These are phyloP conservation scores for Alternaria ethzedia DNA, from an alignment of 2,329 filamentous ascomycete genomes.

Conservation along the genomic window DNA sequence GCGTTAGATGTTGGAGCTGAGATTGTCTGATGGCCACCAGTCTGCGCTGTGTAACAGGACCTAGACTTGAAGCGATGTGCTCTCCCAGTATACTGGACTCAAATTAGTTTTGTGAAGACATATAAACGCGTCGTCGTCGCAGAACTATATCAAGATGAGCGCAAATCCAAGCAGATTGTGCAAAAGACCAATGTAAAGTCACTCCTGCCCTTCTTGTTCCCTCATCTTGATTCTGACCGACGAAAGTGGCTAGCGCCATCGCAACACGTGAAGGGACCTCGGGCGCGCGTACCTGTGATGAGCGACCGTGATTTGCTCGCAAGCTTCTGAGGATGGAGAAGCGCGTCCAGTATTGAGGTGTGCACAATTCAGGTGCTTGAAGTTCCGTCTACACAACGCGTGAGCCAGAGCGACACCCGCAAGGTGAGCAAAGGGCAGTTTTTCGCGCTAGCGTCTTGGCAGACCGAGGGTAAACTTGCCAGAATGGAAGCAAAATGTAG, in stretches of 20 bases:
- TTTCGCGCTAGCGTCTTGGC: conserved; percentile 34
- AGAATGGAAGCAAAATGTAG: background rate
- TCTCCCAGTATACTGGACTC: background rate
- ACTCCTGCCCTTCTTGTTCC: background rate
- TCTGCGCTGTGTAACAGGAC: background rate
- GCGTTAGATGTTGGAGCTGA: background rate
- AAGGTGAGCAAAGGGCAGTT: conserved; percentile 21
- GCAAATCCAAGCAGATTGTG: background rate
- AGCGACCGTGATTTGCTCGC: background rate
- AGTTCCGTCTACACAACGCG: conserved; percentile 2
- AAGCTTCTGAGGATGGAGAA: background rate
- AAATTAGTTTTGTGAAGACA: background rate
- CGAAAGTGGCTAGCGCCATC: background rate
- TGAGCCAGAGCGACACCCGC: background rate
- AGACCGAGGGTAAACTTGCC: conserved; percentile 7
- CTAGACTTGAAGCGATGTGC: background rate
- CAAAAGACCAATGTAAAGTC: background rate
- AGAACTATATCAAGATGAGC: background rate
- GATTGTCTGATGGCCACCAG: background rate
- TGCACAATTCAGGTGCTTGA: background rate
- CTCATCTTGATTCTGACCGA: background rate
- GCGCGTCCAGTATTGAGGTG: background rate
- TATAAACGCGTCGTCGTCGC: background rate
- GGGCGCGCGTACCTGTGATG: background rate
- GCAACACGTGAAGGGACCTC: background rate